A percentile compares a stretch with the other conserved stretches of the same genome.
Evolutionary conservation across 1,284 basidiomycete species (phyloP).

Genomic region (Abortiporus biennis): DNA sequence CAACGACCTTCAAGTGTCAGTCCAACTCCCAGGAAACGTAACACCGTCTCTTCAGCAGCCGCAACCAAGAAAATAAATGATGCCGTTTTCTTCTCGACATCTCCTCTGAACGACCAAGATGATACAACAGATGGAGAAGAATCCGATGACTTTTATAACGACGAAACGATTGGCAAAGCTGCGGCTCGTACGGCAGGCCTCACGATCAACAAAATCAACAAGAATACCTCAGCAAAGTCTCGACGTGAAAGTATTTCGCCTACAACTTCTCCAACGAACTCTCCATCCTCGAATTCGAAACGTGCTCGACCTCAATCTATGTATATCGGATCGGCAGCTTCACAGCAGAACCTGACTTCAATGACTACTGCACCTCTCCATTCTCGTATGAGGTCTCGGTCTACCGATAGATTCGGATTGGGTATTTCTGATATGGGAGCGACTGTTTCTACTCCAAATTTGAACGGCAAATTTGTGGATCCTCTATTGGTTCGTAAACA

Average conservation of each 20-base stretch:
- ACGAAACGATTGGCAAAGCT: slow-evolving; percentile 60
- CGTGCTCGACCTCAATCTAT: slow-evolving; percentile 25
- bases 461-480: slow-evolving; percentile 54
- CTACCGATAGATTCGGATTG: slow-evolving; percentile 40
- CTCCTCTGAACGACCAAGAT: slow-evolving; percentile 24
- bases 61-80: no score
- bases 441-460: slow-evolving; percentile 17
- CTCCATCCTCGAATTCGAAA: slow-evolving; percentile 12
- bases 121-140: slow-evolving; percentile 28
- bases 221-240: slow-evolving; percentile 11
- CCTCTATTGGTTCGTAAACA: slow-evolving; percentile 64
- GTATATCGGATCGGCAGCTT: slow-evolving; percentile 17
- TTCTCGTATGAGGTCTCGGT: slow-evolving; percentile 44
- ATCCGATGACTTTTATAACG: slow-evolving; percentile 32
- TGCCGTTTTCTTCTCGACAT: slow-evolving; percentile 35
- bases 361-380: slow-evolving; percentile 31
- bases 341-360: slow-evolving; percentile 25
- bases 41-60: slow-evolving; percentile 49
- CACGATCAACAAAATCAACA: slow-evolving; percentile 19
- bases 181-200: slow-evolving; percentile 26
- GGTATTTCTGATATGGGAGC: slow-evolving; percentile 17
- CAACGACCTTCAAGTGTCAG: slow-evolving; percentile 49
- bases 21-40: slow-evolving; percentile 72
- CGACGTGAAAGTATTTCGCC: slow-evolving; percentile 10
- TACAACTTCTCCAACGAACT: slow-evolving; percentile 14